These are phyloP conservation scores for Ziziphus jujuba DNA, from an alignment of 306 rosid genomes.

Conservation along the genomic window DNA sequence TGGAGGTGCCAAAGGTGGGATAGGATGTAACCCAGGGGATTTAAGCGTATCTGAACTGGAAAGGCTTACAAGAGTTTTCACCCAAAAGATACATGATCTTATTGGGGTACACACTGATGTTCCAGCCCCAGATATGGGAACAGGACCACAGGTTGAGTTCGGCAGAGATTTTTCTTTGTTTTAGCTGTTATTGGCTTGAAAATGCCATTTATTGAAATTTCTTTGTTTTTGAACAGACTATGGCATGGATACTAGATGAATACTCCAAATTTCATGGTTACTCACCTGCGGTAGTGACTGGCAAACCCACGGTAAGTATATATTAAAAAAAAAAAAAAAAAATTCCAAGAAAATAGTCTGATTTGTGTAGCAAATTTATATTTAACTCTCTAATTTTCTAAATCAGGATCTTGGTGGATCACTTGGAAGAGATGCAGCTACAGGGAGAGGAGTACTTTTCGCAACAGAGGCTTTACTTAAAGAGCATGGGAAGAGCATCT, in stretches of 20 bases:
- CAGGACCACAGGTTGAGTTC: conserved; percentile 82
- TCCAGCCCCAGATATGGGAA: conserved; percentile 99
- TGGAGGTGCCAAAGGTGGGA: conserved; percentile 98
- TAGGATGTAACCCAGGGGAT: conserved; percentile 77
- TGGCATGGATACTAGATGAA: conserved; percentile 98
- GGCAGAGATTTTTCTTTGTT: neutral
- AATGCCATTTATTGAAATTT: neutral
- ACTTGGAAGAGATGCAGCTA: conserved; percentile 92
- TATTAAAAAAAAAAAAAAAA: no score
- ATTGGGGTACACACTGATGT: conserved; percentile 84
- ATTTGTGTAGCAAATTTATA: no score
- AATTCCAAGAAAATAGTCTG: no score
- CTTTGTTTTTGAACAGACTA: conserved; percentile 55
- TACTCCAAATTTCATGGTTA: conserved; percentile 95
- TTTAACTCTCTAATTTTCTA: neutral
- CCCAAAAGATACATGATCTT: conserved; percentile 94
- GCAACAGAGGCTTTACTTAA: conserved; percentile 86
- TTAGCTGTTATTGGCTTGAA: neutral
- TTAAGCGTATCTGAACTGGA: conserved; percentile 79
- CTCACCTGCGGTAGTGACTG: conserved; percentile 92
- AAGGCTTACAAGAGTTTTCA: conserved; percentile 85
- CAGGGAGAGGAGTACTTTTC: conserved; percentile 87
- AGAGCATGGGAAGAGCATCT: conserved; percentile 74
- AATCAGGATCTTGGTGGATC: conserved; percentile 91
- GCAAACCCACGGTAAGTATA: conserved; percentile 80